phyloP scores from a whole-genome alignment of 371 early-diverging fungal genomes.

The Rhizopus sp. region DNA sequence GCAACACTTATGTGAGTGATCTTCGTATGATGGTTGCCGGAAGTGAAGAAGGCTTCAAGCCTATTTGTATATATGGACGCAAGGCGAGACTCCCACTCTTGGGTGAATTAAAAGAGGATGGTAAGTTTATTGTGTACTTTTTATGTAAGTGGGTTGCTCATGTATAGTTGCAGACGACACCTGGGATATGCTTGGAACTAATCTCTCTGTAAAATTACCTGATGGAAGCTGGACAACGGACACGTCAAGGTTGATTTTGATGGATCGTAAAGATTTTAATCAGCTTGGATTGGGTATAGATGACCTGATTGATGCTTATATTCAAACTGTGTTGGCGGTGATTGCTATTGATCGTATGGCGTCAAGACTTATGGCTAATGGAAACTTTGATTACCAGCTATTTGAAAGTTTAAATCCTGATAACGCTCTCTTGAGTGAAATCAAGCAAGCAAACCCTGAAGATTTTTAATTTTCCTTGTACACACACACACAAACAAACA shows the following conservation, averaged over 20 bases:
- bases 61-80: conserved; percentile 88
- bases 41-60: conserved; percentile 75
- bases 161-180: conserved; percentile 37
- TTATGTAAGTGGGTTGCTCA: background rate
- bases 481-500: background rate
- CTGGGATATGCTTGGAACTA: conserved; percentile 96
- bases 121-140: conserved; percentile 17
- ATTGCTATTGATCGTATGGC: conserved; percentile 93
- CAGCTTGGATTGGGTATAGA: conserved; percentile 88
- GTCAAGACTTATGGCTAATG: conserved; percentile 67
- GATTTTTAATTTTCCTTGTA: conserved; percentile 23
- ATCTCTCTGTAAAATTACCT: conserved; percentile 78
- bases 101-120: conserved; percentile 57
- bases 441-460: conserved; percentile 54
- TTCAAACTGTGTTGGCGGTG: conserved; percentile 87
- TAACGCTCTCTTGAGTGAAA: conserved; percentile 75
- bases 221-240: conserved; percentile 89
- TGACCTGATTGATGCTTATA: conserved; percentile 92
- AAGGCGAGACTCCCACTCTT: conserved; percentile 81
- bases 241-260: conserved; percentile 78
- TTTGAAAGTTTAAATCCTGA: conserved; percentile 90
- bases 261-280: conserved; percentile 95
- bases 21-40: conserved; percentile 89
- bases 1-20: conserved; percentile 85
- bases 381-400: conserved; percentile 75